Evolutionary conservation across 371 early-diverging fungal species (phyloP), one percentile per base, ranked within the genome.

Genomic region (Coemansia sp.): DNA sequence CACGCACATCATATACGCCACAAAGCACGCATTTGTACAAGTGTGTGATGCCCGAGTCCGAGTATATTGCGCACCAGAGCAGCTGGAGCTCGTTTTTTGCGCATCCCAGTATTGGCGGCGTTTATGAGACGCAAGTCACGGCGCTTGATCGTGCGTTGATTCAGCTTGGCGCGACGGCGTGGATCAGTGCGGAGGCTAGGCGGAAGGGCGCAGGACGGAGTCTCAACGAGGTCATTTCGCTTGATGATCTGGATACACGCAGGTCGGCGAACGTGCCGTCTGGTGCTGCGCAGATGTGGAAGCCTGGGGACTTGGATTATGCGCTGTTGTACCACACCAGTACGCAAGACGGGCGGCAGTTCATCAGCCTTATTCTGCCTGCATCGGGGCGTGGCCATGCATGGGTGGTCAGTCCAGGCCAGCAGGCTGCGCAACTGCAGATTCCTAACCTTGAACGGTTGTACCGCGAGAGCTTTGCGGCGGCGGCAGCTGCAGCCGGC

Each of bases 91-190:
- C 84, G 24, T 85, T 95, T 47, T 92, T 94, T 71, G 91, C 88
- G 66, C 90, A 95, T 72, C 91, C 92, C 10, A 82, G 88, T n/a
- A 89, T 94, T 13, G 93, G 90, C 63, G 95, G 95, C 26, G 94
- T 94, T 0, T 98, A 96, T 75, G 97, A 97, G 81, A 89, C 93
- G 0, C 88, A 93, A 61, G 77, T 95, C 2, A 89, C 94, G 4
- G 80, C 92, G 0, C 45, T 89, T 40, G 85, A 88, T 56, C 87
- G 95, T 0, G 95, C 93, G 5, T 75, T 98, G 50, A 81, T 95
- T 22, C 79, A 87, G 29, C 55, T 95, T 4, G 92, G 93, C 16
- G 82, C 16, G 80, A 87, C 73, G 70, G 82, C 50, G 81, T 86
- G 52, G 80, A 69, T 56, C 66, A 70, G 64, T 51, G 66, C 58